Conservation (phyloP, 2,329 filamentous ascomycete species). For the Thermoascus crustaceus region DNA sequence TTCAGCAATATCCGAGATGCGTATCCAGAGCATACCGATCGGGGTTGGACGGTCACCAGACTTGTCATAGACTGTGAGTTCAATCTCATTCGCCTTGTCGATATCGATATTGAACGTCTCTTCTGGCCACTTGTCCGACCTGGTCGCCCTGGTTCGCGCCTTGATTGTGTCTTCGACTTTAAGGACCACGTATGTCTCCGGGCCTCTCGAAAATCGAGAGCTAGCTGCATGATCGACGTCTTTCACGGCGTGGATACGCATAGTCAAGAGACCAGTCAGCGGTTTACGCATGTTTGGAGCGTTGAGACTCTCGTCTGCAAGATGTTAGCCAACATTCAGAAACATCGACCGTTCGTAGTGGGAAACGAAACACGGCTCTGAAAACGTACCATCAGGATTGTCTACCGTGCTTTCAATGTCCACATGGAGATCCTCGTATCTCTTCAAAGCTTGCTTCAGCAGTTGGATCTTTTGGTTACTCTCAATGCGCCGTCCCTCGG, state of each 20-base stretch:
- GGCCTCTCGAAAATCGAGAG: conserved; percentile 76
- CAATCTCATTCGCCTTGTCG: conserved; percentile 97
- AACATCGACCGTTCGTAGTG: conserved; percentile 1
- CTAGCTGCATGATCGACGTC: conserved; percentile 88
- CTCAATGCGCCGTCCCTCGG: conserved; percentile 79
- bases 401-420: conserved; percentile 73
- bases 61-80: conserved; percentile 96
- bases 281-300: conserved; percentile 91
- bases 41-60: conserved; percentile 82
- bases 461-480: conserved; percentile 97
- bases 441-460: conserved; percentile 87
- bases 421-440: conserved; percentile 95
- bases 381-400: conserved; percentile 63
- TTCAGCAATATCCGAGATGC: conserved; percentile 94
- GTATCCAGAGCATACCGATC: conserved; percentile 91
- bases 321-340: conserved; percentile 19
- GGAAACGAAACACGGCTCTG: conserved; percentile 1
- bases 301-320: conserved; percentile 86
- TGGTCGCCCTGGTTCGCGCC: conserved; percentile 74
- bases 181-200: conserved; percentile 90
- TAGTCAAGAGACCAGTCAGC: conserved; percentile 79
- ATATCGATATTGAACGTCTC: conserved; percentile 89
- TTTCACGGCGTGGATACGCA: conserved; percentile 79
- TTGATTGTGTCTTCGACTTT: conserved; percentile 95
- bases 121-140: conserved; percentile 84